Base-by-base conservation (phyloP, 1,284 basidiomycete genomes). In the Neotropicomus parvogracilis region DNA sequence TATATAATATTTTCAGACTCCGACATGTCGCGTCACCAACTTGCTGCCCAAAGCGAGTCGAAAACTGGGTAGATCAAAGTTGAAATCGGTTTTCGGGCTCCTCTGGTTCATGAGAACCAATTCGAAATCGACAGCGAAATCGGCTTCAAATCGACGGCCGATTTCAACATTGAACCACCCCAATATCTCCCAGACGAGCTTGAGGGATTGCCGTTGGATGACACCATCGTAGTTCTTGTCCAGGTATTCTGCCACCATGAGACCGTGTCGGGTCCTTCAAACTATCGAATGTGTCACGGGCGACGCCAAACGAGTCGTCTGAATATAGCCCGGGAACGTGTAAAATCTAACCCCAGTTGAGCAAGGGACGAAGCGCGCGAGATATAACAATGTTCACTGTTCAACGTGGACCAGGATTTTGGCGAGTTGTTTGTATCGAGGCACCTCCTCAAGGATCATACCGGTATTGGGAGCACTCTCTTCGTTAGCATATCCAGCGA, bases 151-250 rank as follows among this genome's bases (percentile, higher is more conserved):
- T n/a, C n/a, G n/a, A n/a, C n/a, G n/a, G n/a, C n/a, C n/a, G n/a
- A n/a, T n/a, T n/a, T n/a, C n/a, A n/a, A n/a, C n/a, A n/a, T n/a
- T n/a, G n/a, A n/a, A n/a, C n/a, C n/a, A n/a, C n/a, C n/a, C n/a
- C n/a, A n/a, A 75, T 67, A 98, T 97, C 71, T 98, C 95, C 58
- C 95, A 95, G 1, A 99, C 81, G 1, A 99, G 81, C 70, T 99
- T 99, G 63, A 99, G 82, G 0, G 94, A 97, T 68, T 99, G 95
- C 3, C 97, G 89, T 70, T 98, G 97, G 14, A 95, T 99, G 51
- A n/a, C n/a, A n/a, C n/a, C n/a, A n/a, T 98, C 95, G 66, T 99
- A 98, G 75, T 98, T 98, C 59, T 77, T 86, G 66, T 97, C 94
- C 8, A 99, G 78, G 65, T 93, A 99, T 48, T 90, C 83, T 0